Evolutionary conservation across 805 yeast genomes (phyloP).

Genomic region (Sungouiozyma ichnusensis): DNA sequence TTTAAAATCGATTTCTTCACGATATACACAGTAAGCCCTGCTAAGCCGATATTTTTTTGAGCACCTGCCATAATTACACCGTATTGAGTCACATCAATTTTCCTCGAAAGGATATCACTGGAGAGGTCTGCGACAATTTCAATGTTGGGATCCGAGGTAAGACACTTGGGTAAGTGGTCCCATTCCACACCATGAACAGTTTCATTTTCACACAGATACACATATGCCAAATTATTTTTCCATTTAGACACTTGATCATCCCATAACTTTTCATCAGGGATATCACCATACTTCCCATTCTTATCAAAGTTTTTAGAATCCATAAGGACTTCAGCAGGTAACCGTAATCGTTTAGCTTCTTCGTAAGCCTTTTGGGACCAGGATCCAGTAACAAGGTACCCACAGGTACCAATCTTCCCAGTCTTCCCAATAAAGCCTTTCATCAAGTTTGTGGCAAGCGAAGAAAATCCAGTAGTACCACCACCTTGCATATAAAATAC

Average conservation of each 20-base stretch:
- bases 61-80: slow-evolving; percentile 97
- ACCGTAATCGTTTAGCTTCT: slow-evolving; percentile 79
- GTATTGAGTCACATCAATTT: slow-evolving; percentile 70
- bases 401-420: slow-evolving; percentile 70
- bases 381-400: slow-evolving; percentile 82
- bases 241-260: slow-evolving; percentile 30
- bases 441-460: slow-evolving; percentile 70
- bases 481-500: slow-evolving; percentile 96
- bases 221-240: slow-evolving; percentile 55
- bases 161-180: slow-evolving; percentile 35
- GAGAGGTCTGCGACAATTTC: slow-evolving; percentile 93
- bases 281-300: slow-evolving; percentile 49
- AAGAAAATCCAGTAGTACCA: slow-evolving; percentile 91
- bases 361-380: slow-evolving; percentile 88
- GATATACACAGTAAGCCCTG: slow-evolving; percentile 88
- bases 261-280: slow-evolving; percentile 65
- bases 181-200: slow-evolving; percentile 94
- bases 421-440: slow-evolving; percentile 64
- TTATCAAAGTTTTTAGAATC: slow-evolving; percentile 44
- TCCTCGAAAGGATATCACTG: slow-evolving; percentile 77
- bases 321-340: slow-evolving; percentile 57
- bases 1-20: slow-evolving; percentile 71
- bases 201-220: slow-evolving; percentile 92
- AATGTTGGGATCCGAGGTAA: slow-evolving; percentile 45
- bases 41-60: slow-evolving; percentile 94